These are phyloP conservation scores for Lichtheimia ramosa DNA, from an alignment of 371 early-diverging fungal genomes.

Conservation along the genomic window DNA sequence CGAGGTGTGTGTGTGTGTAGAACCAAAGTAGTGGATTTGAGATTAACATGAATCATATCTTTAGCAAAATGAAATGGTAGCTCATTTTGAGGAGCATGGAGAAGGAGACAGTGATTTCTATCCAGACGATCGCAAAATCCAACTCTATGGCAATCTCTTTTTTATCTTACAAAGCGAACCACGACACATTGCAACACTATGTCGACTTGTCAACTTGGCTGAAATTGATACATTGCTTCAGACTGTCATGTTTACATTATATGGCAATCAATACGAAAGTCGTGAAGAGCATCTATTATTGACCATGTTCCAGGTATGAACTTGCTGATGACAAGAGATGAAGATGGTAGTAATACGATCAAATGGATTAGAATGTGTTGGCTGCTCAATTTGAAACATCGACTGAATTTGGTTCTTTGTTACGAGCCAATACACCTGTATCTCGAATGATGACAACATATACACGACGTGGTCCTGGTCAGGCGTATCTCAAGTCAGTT, in stretches of 20 bases:
- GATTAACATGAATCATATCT: too few relatives aligned
- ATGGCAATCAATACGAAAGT: slow-evolving; percentile 95
- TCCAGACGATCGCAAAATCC: slow-evolving; percentile 85
- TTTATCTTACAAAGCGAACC: slow-evolving; percentile 93
- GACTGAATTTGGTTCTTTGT: slow-evolving; percentile 83
- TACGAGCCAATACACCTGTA: slow-evolving; percentile 95
- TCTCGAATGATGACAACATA: slow-evolving; percentile 98
- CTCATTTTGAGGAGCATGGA: slow-evolving; percentile 75
- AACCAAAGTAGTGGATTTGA: background rate
- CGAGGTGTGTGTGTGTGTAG: slow-evolving; percentile 51
- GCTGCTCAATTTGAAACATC: slow-evolving; percentile 91
- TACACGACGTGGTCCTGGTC: slow-evolving; percentile 93
- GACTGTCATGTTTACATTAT: slow-evolving; percentile 95
- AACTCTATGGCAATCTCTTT: slow-evolving; percentile 91
- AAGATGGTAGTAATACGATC: background rate
- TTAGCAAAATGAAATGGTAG: slow-evolving; percentile 78
- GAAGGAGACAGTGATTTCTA: slow-evolving; percentile 65
- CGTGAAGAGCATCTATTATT: slow-evolving; percentile 93
- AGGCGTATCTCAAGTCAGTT: slow-evolving; percentile 87
- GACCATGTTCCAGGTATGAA: slow-evolving; percentile 90
- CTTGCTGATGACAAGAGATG: background rate
- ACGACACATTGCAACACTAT: slow-evolving; percentile 84
- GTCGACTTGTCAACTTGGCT: slow-evolving; percentile 78
- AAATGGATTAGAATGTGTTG: slow-evolving; percentile 67
- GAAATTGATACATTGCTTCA: slow-evolving; percentile 94